Percentiles rank a stretch among this genome's conserved stretches.
phyloP scores from a whole-genome alignment of 768 basidiomycete species.

The Asterophora parasitica region DNA sequence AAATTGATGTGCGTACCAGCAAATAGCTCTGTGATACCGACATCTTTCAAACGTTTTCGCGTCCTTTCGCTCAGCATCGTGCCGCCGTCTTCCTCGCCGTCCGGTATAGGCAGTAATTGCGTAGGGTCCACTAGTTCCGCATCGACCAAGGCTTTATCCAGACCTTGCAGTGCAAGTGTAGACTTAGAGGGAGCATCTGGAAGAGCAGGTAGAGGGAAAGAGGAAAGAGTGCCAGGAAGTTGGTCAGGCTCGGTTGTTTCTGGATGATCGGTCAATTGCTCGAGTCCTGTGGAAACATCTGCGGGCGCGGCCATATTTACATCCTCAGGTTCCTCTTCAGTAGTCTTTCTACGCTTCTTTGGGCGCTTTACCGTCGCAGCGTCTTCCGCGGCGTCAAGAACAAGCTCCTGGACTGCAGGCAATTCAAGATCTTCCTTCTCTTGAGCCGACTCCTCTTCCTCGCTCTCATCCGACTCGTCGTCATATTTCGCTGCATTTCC shows the following conservation, averaged over 20 bases:
- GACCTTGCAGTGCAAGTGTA: constrained; percentile 70
- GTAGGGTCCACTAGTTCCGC: constrained; percentile 67
- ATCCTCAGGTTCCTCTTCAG: constrained; percentile 19
- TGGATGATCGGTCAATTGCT: constrained; percentile 14
- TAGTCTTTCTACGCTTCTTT: constrained; percentile 41
- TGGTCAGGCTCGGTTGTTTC: constrained; percentile 23
- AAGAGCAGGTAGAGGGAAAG: constrained; percentile 62
- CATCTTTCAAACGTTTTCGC: constrained; percentile 57
- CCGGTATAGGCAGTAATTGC: constrained; percentile 38
- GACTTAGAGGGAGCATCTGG: constrained; percentile 69
- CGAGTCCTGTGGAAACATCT: constrained; percentile 9
- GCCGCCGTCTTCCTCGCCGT: constrained; percentile 34
- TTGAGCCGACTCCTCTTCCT: constrained; percentile 19
- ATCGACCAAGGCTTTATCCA: constrained; percentile 66
- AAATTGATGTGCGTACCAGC: constrained; percentile 52
- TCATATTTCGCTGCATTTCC: constrained; percentile 13
- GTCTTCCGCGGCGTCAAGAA: constrained; percentile 16
- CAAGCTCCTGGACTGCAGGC: constrained; percentile 14
- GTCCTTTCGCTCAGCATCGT: constrained; percentile 57
- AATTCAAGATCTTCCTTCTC: constrained; percentile 8
- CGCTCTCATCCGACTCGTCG: constrained; percentile 15
- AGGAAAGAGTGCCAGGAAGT: constrained; percentile 41
- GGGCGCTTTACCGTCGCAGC: constrained; percentile 22
- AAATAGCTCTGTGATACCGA: constrained; percentile 84
- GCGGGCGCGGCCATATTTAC: constrained; percentile 19